Conservation (phyloP, 768 basidiomycete species). For the Neoboletus brunneissimus region DNA sequence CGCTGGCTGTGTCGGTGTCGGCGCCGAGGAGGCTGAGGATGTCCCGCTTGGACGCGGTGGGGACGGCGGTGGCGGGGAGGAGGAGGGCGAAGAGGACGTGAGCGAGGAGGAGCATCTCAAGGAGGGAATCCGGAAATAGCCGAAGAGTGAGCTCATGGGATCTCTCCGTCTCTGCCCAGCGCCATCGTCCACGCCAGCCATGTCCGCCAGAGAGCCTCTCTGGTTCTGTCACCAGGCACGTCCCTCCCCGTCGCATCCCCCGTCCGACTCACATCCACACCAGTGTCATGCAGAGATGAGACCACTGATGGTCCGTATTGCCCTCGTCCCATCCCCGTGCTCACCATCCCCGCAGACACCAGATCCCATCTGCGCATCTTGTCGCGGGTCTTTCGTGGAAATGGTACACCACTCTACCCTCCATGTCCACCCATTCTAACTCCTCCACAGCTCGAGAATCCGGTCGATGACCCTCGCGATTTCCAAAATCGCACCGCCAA, state of each 20-base stretch:
- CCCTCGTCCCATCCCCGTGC: not conserved
- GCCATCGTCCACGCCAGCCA: conserved; percentile 3
- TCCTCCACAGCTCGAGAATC: conserved; percentile 63
- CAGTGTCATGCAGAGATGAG: conserved; percentile 90
- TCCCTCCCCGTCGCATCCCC: not conserved
- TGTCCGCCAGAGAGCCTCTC: conserved; percentile 70
- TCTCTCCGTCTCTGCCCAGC: not conserved
- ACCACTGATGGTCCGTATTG: conserved; percentile 70
- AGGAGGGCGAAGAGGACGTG: not conserved
- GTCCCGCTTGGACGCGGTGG: not conserved
- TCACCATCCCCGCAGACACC: conserved; percentile 52
- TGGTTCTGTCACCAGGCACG: conserved; percentile 78
- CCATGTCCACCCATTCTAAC: not conserved
- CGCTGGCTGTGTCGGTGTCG: not conserved
- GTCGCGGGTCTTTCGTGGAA: conserved; percentile 80
- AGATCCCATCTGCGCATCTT: conserved; percentile 80
- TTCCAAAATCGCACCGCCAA: conserved; percentile 45
- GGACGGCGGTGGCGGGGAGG: not conserved
- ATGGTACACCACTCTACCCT: conserved; percentile 37
- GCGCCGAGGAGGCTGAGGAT: conserved; percentile 19
- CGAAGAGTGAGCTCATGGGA: not conserved
- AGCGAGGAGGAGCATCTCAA: not conserved
- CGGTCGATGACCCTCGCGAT: conserved; percentile 69
- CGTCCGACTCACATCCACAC: conserved; percentile 10
- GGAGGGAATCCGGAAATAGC: conserved; percentile 14